Evolutionary conservation across 1,139 yeast genomes (phyloP).

Genomic region (Candida sp.): DNA sequence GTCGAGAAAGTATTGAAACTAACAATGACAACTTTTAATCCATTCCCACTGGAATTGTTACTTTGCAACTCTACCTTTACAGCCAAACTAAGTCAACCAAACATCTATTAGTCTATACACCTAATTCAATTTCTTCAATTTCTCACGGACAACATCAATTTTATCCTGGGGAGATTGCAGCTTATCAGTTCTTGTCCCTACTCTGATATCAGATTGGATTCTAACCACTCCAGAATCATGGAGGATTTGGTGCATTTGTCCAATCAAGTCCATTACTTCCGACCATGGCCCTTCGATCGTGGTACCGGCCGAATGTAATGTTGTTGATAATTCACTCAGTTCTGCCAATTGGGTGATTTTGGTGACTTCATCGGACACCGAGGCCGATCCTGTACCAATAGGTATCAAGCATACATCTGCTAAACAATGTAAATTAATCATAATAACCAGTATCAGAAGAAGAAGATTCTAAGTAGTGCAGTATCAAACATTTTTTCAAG

Average conservation of each 20-base stretch:
- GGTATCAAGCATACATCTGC: conserved; percentile 87
- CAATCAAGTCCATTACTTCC: conserved; percentile 75
- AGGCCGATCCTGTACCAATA: conserved; percentile 76
- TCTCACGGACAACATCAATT: conserved; percentile 54
- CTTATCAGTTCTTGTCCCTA: conserved; percentile 79
- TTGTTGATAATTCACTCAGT: conserved; percentile 58
- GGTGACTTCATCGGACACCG: conserved; percentile 79
- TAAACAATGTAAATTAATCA: conserved; percentile 58
- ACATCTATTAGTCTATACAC: too few species aligned
- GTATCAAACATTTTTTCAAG: background rate
- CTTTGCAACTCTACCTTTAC: too few species aligned
- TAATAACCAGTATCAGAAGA: conserved; percentile 7
- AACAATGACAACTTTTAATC: too few species aligned
- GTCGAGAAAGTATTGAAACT: too few species aligned
- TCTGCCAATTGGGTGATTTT: conserved; percentile 62
- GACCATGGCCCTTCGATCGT: conserved; percentile 94
- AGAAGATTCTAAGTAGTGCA: background rate
- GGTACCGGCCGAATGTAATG: conserved; percentile 87
- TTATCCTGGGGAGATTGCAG: conserved; percentile 65
- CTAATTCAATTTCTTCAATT: conserved; percentile 25
- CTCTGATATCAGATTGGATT: conserved; percentile 80
- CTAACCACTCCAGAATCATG: conserved; percentile 70
- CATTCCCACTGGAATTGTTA: too few species aligned
- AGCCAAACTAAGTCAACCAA: too few species aligned
- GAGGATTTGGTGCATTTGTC: conserved; percentile 70